phyloP scores from a whole-genome alignment of 2,329 filamentous ascomycete species.

The Gaeumannomyces sp. region DNA sequence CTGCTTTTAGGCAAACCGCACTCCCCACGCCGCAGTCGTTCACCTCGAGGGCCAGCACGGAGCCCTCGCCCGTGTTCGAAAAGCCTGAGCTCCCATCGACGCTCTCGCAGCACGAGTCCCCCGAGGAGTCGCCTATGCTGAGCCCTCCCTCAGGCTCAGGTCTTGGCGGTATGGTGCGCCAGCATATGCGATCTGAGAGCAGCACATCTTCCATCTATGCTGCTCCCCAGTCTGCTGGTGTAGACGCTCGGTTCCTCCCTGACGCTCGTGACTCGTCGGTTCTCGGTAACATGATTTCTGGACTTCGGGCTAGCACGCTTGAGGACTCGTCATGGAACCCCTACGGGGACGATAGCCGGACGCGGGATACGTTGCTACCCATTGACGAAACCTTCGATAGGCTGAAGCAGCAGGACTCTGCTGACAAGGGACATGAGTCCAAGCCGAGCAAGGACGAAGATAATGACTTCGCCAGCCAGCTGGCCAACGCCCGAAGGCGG shows the following conservation, averaged over 20 bases:
- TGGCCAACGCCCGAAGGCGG: conserved; percentile 62
- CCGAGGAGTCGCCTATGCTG: conserved; percentile 71
- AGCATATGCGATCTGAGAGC: conserved; percentile 78
- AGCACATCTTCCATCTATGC: conserved; percentile 72
- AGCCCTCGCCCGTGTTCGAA: conserved; percentile 17
- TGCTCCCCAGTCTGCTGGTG: conserved; percentile 30
- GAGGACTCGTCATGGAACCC: conserved; percentile 24
- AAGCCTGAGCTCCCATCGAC: conserved; percentile 14
- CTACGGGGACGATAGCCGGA: conserved; percentile 4
- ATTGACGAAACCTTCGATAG: background rate
- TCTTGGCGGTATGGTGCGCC: conserved; percentile 73
- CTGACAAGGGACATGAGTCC: background rate
- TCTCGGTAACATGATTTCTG: conserved; percentile 20
- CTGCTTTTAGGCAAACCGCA: conserved; percentile 43
- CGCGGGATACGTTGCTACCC: background rate
- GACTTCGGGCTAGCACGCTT: conserved; percentile 39
- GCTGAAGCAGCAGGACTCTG: background rate
- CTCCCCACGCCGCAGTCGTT: conserved; percentile 37
- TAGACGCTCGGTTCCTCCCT: conserved; percentile 31
- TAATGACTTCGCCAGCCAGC: conserved; percentile 67
- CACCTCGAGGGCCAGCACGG: conserved; percentile 19
- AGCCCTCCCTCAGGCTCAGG: conserved; percentile 62
- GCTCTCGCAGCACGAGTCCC: conserved; percentile 21
- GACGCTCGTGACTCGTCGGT: conserved; percentile 24
- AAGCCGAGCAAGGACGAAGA: conserved; percentile 34